A percentile compares a stretch with the other conserved stretches of the same genome.
Conservation (phyloP, 169 alveolate species). For the Fabrea salina region DNA sequence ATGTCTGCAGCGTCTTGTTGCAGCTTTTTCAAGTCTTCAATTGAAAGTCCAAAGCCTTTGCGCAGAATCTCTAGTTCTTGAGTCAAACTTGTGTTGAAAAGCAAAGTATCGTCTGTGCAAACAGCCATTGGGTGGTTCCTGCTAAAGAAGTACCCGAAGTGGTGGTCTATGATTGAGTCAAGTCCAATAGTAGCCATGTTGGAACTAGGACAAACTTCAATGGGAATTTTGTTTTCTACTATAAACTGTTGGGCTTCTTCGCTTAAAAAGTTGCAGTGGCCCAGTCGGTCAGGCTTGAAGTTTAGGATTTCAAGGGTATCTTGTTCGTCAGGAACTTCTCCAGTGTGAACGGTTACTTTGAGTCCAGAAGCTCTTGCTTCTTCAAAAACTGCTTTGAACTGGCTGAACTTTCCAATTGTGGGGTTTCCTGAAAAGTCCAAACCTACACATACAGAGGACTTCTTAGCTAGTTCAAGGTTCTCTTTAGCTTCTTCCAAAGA, state of each 20-base stretch:
- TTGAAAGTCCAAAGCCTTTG: neutral
- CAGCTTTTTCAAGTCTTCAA: neutral
- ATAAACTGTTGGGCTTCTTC: constrained; percentile 30
- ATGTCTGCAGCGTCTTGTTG: neutral
- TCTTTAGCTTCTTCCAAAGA: constrained; percentile 52
- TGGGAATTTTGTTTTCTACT: constrained; percentile 42
- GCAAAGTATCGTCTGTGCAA: constrained; percentile 38
- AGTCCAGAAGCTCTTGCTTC: constrained; percentile 54
- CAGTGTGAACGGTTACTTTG: constrained; percentile 65
- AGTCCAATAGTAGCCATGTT: constrained; percentile 40
- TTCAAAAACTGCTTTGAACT: constrained; percentile 42
- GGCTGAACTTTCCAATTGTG: constrained; percentile 33
- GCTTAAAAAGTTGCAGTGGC: constrained; percentile 59
- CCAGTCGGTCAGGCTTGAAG: constrained; percentile 75
- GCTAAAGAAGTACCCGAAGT: neutral
- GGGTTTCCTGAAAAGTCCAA: constrained; percentile 81
- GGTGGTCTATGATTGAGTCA: constrained; percentile 18
- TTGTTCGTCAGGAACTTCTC: constrained; percentile 48
- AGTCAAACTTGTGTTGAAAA: constrained; percentile 18
- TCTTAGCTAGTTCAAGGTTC: constrained; percentile 46
- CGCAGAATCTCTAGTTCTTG: constrained; percentile 7
- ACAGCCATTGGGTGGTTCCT: constrained; percentile 12
- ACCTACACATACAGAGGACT: constrained; percentile 56
- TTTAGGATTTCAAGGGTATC: constrained; percentile 63
- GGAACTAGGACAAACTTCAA: constrained; percentile 70